phyloP scores from a whole-genome alignment of 2,329 filamentous ascomycete species.

The Aureobasidium sp. region DNA sequence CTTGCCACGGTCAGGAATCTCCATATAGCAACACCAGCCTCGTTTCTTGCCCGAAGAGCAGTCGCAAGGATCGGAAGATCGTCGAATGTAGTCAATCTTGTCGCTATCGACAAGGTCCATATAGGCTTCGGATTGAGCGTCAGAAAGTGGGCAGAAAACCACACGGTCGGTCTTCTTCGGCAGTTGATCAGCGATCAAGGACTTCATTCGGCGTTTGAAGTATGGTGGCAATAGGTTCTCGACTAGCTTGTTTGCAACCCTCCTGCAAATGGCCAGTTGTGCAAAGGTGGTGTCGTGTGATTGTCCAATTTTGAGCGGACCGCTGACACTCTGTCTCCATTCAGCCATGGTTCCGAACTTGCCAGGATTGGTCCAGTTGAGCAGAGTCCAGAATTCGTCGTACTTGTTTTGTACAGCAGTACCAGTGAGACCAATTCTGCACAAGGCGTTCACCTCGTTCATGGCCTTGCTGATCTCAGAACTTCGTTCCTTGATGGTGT shows the following conservation, averaged over 20 bases:
- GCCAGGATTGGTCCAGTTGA: constrained; percentile 95
- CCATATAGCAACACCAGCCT: constrained; percentile 72
- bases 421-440: constrained; percentile 85
- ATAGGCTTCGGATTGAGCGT: constrained; percentile 75
- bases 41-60: constrained; percentile 63
- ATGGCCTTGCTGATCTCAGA: constrained; percentile 78
- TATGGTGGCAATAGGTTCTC: constrained; percentile 82
- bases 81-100: constrained; percentile 61
- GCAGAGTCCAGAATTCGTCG: constrained; percentile 88
- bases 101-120: constrained; percentile 70
- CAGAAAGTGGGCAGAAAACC: constrained; percentile 87
- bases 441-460: constrained; percentile 84
- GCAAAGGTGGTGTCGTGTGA: constrained; percentile 82
- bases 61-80: constrained; percentile 59
- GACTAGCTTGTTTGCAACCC: constrained; percentile 76
- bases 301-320: constrained; percentile 78
- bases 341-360: constrained; percentile 58
- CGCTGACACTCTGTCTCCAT: constrained; percentile 72
- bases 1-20: constrained; percentile 53
- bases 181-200: constrained; percentile 81
- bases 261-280: constrained; percentile 73
- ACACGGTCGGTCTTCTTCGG: constrained; percentile 92
- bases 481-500: constrained; percentile 72
- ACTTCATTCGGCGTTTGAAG: constrained; percentile 89
- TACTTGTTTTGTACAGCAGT: constrained; percentile 98